A percentile compares a stretch with the other conserved stretches of the same genome.
These are phyloP conservation scores for Pseudogymnoascus sp. DNA, from an alignment of 2,329 filamentous ascomycete species.

Conservation along the genomic window DNA sequence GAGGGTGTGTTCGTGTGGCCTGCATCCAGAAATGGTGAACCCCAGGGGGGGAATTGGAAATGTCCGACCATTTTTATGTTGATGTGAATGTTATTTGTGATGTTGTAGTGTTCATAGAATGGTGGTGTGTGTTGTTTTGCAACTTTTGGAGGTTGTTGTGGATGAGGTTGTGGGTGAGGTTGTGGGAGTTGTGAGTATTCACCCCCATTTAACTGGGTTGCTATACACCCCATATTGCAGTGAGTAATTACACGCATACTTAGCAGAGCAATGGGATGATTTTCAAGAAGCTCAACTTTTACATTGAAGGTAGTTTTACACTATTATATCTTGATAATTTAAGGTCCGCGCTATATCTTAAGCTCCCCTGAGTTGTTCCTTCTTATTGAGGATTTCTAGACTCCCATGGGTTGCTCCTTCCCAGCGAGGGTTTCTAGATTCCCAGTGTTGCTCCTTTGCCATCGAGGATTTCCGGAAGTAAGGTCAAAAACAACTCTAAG, in stretches of 20 bases:
- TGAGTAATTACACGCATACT: not conserved
- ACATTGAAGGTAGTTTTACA: not conserved
- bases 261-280: not conserved
- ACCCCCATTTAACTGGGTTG: not conserved
- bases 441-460: not conserved
- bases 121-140: not conserved
- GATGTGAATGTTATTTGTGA: not conserved
- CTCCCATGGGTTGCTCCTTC: not conserved
- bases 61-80: not conserved
- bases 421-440: not conserved
- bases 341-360: not conserved
- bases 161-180: not conserved
- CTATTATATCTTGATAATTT: not conserved
- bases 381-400: not conserved
- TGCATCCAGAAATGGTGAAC: constrained; percentile 4
- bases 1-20: constrained; percentile 8
- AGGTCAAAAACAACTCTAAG: not conserved
- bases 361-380: not conserved
- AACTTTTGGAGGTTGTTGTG: not conserved
- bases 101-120: not conserved
- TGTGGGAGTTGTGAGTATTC: not conserved
- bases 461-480: not conserved
- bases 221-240: not conserved
- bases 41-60: not conserved
- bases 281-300: not conserved